These are phyloP conservation scores for Cryptococcus jaspeensis DNA, from an alignment of 1,284 basidiomycete genomes.

Conservation along the genomic window DNA sequence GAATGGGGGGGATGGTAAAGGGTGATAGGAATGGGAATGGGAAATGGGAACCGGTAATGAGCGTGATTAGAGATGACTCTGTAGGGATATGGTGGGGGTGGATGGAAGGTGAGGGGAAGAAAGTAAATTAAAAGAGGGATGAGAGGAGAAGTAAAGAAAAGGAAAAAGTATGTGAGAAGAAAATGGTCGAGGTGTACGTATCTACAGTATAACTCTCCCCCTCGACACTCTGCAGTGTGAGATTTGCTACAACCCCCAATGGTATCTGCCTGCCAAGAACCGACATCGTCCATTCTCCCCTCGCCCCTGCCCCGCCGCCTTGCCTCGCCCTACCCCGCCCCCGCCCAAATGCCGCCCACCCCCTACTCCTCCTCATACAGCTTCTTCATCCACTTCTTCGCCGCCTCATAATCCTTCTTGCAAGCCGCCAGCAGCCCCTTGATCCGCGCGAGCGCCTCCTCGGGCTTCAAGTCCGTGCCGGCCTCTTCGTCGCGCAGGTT, in stretches of 20 bases:
- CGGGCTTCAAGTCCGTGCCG: conserved; percentile 54
- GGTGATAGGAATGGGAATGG: too few species aligned
- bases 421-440: conserved; percentile 57
- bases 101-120: neutral
- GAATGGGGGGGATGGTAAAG: too few species aligned
- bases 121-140: neutral
- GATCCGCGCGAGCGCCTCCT: conserved; percentile 68
- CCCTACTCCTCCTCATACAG: conserved; percentile 52
- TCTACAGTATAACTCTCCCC: neutral
- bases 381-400: conserved; percentile 59
- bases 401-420: conserved; percentile 60
- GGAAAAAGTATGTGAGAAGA: neutral
- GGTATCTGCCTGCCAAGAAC: neutral
- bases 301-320: neutral
- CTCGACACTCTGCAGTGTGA: too few species aligned
- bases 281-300: neutral
- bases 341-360: neutral
- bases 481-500: conserved; percentile 53
- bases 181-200: neutral
- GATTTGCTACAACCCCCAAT: too few species aligned
- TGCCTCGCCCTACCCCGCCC: neutral
- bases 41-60: neutral
- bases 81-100: neutral
- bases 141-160: neutral
- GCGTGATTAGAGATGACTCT: neutral